These are phyloP conservation scores for Penicillium soppii DNA, from an alignment of 495 filamentous ascomycete species.

Conservation along the genomic window DNA sequence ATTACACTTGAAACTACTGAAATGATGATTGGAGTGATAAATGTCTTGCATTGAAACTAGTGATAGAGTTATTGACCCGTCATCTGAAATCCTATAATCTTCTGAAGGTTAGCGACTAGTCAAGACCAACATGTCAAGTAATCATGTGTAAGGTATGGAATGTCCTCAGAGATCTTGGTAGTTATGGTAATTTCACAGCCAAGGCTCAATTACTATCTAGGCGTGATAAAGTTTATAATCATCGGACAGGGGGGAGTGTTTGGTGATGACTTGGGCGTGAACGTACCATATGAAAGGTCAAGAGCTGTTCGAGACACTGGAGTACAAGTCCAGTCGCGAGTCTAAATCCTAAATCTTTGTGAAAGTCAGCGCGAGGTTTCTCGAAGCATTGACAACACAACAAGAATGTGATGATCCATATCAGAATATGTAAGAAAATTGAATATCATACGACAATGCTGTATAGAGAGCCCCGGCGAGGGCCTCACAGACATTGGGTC, in stretches of 20 bases:
- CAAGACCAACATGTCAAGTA: constrained; percentile 17
- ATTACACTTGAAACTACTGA: not conserved
- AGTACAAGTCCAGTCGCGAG: constrained; percentile 1
- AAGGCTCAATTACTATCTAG: constrained; percentile 85
- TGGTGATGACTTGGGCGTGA: constrained; percentile 1
- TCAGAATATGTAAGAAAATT: constrained; percentile 99
- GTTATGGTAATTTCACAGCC: constrained; percentile 62
- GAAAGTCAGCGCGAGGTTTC: constrained; percentile 26
- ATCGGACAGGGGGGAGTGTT: constrained; percentile 49
- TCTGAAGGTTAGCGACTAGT: constrained; percentile 28
- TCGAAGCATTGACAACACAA: constrained; percentile 16
- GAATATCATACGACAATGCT: constrained; percentile 74
- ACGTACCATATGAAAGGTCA: constrained; percentile 19
- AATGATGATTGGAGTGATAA: not conserved
- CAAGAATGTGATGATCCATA: constrained; percentile 12
- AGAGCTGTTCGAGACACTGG: not conserved
- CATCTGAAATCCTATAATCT: constrained; percentile 8
- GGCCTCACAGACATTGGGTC: constrained; percentile 75
- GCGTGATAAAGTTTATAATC: constrained; percentile 72
- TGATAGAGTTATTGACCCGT: not conserved
- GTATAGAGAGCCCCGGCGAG: constrained; percentile 82
- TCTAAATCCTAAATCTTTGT: constrained; percentile 23
- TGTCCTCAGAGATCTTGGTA: constrained; percentile 88
- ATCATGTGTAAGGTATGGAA: constrained; percentile 17
- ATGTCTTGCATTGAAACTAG: constrained; percentile 6